Evolutionary conservation across 2,329 filamentous ascomycete genomes (phyloP), one percentile per base, ranked within the genome.

Genomic region (Coniochaeta pulveracea): DNA sequence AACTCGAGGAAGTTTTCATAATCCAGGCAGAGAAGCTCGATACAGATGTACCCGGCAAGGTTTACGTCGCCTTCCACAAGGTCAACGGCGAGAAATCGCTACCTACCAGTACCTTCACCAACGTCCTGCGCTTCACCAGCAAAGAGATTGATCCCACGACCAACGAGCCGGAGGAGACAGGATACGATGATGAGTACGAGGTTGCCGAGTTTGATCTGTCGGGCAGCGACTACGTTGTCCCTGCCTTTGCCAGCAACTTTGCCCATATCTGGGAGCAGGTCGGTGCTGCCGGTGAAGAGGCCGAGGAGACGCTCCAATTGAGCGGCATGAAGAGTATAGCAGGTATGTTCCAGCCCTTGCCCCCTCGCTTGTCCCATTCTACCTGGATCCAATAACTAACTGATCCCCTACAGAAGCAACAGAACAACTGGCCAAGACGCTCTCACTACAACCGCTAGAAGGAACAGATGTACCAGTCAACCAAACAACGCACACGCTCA

Each of bases 121-220:
- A 96, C 58, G 66, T 85, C 24, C 80, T 98, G 52, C 95, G 91
- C 60, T 98, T 98, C 56, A 95, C 86, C 12, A 91, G 81, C 66
- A 96, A 95, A 63, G 91, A 98, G 60, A 91, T 98, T 44, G 91
- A 98, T 49, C 91, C 91, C 5, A 82, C 82, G 17, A 94, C 85
- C n/a, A 76, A 77, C 43, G 86, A 95, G 59, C 84, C 89, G 1
- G 91, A 98, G 56, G 86, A 93, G 11, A 71, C 64, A 29, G 91
- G 91, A 28, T 96, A 96, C 56, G 89, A 96, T 34, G 91, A 98
- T 50, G 91, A 98, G 61, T 98, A 98, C 53, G 85, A 95, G 61
- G 82, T 96, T 39, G 85, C 91, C 40, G 86, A 95, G 52, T 76
- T 96, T 40, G 88, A 95, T 40, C 74, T 98, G 39, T 72, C 76